Base-by-base conservation (phyloP, 305 asterid genomes). In the Fraxinus sp. region DNA sequence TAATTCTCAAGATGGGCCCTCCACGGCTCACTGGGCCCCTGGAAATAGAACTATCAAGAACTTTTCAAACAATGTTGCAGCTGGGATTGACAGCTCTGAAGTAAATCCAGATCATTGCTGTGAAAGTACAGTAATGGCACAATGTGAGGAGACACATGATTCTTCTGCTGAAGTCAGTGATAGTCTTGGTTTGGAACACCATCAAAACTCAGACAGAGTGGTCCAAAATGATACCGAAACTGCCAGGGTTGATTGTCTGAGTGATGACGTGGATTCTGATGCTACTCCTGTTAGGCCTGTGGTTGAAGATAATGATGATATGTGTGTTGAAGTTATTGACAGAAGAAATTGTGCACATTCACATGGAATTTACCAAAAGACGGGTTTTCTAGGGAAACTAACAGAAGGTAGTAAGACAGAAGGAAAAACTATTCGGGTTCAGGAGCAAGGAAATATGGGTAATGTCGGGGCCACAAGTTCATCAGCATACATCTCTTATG, bases 401-500 rank as follows among this genome's bases (percentile, higher is more conserved):
- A 86, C 81, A 68, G 87, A 88, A 83, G 86, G 78, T 87, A 79
- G 88, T 83, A 92, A 88, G 85, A 73, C 83, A 80, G 89, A 87
- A 84, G 87, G 71, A 79, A 87, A 82, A 83, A 77, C 87, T 28
- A 86, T 84, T 78, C 88, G 87, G 39, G 81, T 86, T 81, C 91
- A 75, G 81, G 93, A 91, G 86, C 92, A 89, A 82, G 87, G 90
- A 84, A 86, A 87, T 83, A 84, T 72, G 59, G 84, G 93, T 86
- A 87, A 93, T 87, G 91, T 88, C 79, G 92, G 97, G 86, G 84
- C 92, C 83, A 83, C 90, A 72, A 90, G 84, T 88, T 88, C 96
- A 59, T 89, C 93, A 26, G 88, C 97, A 79, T 90, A 91, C 81
- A 81, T 91, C 83, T 96, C 99, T 46, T 96, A 94, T 68, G 99